Evolutionary conservation across 495 filamentous ascomycete genomes (phyloP).

Genomic region (Aspergillus affinis): DNA sequence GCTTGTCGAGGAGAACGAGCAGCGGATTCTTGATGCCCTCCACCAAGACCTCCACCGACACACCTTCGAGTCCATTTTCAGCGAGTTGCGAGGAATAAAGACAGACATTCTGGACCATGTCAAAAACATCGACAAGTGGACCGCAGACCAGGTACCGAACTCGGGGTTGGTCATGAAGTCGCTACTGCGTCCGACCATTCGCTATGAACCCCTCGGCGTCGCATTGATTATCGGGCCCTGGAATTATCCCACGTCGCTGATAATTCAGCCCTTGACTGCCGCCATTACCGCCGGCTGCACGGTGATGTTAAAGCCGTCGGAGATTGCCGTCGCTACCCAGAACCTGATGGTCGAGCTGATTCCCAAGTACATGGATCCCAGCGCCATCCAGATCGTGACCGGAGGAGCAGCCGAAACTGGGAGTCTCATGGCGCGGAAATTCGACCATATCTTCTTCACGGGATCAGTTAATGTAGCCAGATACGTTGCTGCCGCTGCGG

Average conservation of each 20-base stretch:
- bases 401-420: constrained; percentile 73
- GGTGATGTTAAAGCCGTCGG: constrained; percentile 79
- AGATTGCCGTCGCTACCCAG: constrained; percentile 66
- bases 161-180: constrained; percentile 60
- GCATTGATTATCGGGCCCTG: constrained; percentile 84
- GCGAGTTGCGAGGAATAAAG: constrained; percentile 63
- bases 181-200: constrained; percentile 62
- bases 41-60: constrained; percentile 71
- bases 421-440: constrained; percentile 74
- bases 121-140: constrained; percentile 70
- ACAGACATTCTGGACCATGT: constrained; percentile 71
- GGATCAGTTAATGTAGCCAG: constrained; percentile 69
- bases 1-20: constrained; percentile 65
- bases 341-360: constrained; percentile 73
- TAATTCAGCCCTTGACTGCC: constrained; percentile 72
- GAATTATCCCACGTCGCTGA: constrained; percentile 79
- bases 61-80: constrained; percentile 60
- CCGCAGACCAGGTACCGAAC: constrained; percentile 65
- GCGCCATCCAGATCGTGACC: constrained; percentile 68
- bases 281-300: constrained; percentile 87
- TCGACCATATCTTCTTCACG: constrained; percentile 94
- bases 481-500: constrained; percentile 82
- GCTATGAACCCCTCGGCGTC: constrained; percentile 79
- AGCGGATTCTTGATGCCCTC: constrained; percentile 63
- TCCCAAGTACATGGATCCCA: constrained; percentile 64